phyloP scores from a whole-genome alignment of 371 early-diverging fungal genomes.

The Apophysomyces trapeziformis region DNA sequence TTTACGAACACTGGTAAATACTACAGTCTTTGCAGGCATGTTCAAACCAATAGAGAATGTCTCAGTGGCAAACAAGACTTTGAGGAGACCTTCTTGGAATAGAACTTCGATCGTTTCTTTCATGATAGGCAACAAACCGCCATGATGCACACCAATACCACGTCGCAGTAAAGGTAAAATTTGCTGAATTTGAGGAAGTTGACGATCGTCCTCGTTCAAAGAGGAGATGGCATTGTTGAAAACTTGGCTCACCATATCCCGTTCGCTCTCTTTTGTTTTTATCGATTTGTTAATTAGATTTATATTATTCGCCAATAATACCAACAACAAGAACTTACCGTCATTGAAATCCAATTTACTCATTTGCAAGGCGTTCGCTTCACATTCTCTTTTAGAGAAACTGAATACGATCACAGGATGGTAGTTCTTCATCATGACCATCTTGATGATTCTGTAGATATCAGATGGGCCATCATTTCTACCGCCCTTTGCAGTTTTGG shows the following conservation, averaged over 20 bases:
- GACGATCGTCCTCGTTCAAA: conserved; percentile 93
- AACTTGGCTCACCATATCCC: conserved; percentile 87
- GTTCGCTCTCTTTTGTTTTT: conserved; percentile 71
- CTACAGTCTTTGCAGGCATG: conserved; percentile 99
- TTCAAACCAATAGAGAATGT: conserved; percentile 99
- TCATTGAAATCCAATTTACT: conserved; percentile 94
- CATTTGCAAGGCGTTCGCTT: conserved; percentile 90
- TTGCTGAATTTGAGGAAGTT: conserved; percentile 94
- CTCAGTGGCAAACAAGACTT: conserved; percentile 99
- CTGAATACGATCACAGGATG: conserved; percentile 99
- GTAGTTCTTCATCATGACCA: conserved; percentile 93
- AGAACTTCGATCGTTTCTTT: conserved; percentile 99
- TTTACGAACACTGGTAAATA: conserved; percentile 98
- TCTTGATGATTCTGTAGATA: conserved; percentile 92
- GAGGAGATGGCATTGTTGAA: conserved; percentile 94
- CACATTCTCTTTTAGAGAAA: conserved; percentile 98
- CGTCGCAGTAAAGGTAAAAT: conserved; percentile 93
- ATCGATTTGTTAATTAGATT: background rate
- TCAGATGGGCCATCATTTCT: conserved; percentile 74
- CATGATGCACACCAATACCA: conserved; percentile 99
- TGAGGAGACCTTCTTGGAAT: conserved; percentile 98
- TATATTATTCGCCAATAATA: too few relatives aligned
- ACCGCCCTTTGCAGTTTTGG: conserved; percentile 57
- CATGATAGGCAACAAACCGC: conserved; percentile 98
- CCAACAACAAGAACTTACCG: conserved; percentile 36